Evolutionary conservation across 2,329 filamentous ascomycete species (phyloP), one percentile per base, ranked within the genome.

Genomic region (Plectosphaerella cucumerina): DNA sequence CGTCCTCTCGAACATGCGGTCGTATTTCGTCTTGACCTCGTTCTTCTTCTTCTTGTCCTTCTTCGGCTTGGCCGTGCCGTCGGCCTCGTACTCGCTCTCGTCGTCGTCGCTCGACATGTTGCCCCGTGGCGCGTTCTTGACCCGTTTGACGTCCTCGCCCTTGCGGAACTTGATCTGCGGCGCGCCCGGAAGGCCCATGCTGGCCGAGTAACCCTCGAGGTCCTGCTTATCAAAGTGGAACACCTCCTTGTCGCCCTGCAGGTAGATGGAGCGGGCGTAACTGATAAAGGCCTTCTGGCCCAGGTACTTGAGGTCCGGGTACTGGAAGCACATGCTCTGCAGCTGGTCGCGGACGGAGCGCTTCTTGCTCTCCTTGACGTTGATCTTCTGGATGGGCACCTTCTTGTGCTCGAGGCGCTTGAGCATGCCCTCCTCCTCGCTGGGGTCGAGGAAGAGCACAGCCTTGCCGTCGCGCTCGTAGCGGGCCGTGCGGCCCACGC

Each of bases 231-330:
- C 84, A 33, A 99, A 75, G 53, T 94, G 82, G 72, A 99, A 99
- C 2, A 95, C 80, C 15, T 93, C 87, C 70, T 96, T 97, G 65
- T 97, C 91, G 60, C 87, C 91, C 67, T 97, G 92, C 23, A 97
- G 72, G 63, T 94, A 85, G 35, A 99, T 71, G 2, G 91, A 95
- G 54, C 89, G 85, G 12, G 87, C 84, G 67, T 97, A 97, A 55
- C 87, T 93, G 60, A 93, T 86, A 61, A 99, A 99, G 0, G 94
- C 91, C 67, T 97, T 99, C 64, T 97, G 93, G 0, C 89, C 95
- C 1, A 97, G 78, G 59, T 97, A 97, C 63, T 97, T 97, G 58
- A 97, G 73, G 57, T 96, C 89, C 0, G 90, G 87, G 57, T 96
- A 90, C 68, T 97, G 89, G 74, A 97, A 99, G 62, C 90, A 96